These are phyloP conservation scores for Psilocybe cyanescens DNA, from an alignment of 768 basidiomycete species.

Conservation along the genomic window DNA sequence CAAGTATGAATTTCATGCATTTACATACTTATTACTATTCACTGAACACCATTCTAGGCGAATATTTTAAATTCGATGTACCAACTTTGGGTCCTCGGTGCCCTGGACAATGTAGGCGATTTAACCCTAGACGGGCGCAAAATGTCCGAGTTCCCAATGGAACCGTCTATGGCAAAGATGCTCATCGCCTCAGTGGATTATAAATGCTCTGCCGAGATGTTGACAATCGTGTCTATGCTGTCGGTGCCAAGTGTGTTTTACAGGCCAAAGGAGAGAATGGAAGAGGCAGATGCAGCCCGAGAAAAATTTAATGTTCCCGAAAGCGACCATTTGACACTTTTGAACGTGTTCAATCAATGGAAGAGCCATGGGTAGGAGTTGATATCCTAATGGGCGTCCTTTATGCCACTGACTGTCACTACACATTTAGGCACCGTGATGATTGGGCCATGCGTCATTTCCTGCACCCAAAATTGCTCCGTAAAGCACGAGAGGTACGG, in stretches of 20 bases:
- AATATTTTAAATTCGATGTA: conserved; percentile 99
- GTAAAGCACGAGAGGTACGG: conserved; percentile 95
- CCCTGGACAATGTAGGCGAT: conserved; percentile 97
- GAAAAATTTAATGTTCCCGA: conserved; percentile 99
- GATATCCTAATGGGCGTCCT: neutral
- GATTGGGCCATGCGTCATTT: conserved; percentile 97
- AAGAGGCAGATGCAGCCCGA: conserved; percentile 95
- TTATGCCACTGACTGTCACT: conserved; percentile 7
- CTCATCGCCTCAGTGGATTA: conserved; percentile 94
- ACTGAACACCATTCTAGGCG: conserved; percentile 51
- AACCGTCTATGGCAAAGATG: conserved; percentile 99
- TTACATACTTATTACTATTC: neutral
- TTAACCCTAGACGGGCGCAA: conserved; percentile 90
- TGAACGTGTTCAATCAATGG: conserved; percentile 99
- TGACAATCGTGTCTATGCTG: conserved; percentile 98
- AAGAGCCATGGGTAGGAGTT: conserved; percentile 86
- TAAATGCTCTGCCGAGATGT: conserved; percentile 92
- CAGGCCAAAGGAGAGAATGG: conserved; percentile 94
- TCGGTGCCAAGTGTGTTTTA: conserved; percentile 98
- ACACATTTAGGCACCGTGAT: conserved; percentile 73
- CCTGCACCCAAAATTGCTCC: conserved; percentile 91
- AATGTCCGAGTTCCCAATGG: conserved; percentile 99
- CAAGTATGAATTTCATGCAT: conserved; percentile 55
- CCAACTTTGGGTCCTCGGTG: conserved; percentile 98
- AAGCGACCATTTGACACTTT: conserved; percentile 92